phyloP scores from a whole-genome alignment of 1,139 yeast genomes.

The Saccharomyces hybrid region DNA sequence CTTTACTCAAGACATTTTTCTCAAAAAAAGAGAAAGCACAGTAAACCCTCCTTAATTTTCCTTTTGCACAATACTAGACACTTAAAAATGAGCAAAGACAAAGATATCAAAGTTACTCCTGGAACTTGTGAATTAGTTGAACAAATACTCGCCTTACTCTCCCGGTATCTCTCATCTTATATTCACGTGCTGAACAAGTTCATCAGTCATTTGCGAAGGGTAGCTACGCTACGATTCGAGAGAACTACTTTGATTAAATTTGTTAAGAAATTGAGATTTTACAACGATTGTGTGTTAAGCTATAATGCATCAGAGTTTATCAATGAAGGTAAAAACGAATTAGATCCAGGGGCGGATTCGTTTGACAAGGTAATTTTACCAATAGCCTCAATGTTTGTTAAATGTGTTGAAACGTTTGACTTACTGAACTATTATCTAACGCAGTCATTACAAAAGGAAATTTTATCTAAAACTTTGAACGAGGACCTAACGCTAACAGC shows the following conservation, averaged over 20 bases:
- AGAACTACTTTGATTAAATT: constrained; percentile 31
- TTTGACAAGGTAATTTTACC: constrained; percentile 12
- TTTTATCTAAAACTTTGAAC: constrained; percentile 31
- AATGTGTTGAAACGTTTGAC: constrained; percentile 27
- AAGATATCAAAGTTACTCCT: background rate
- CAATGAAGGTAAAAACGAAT: constrained; percentile 4
- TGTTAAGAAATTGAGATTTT: constrained; percentile 31
- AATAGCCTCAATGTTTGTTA: constrained; percentile 22
- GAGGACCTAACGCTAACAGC: constrained; percentile 22
- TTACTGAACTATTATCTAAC: constrained; percentile 28
- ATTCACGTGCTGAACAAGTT: constrained; percentile 28
- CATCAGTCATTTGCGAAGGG: constrained; percentile 28
- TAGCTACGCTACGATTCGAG: constrained; percentile 27
- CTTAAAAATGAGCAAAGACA: background rate
- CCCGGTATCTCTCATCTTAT: constrained; percentile 25
- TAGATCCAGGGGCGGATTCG: background rate
- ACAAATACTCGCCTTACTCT: constrained; percentile 14
- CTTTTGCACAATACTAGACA: background rate
- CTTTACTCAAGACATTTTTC: background rate
- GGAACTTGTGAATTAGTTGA: background rate
- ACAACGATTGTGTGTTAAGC: constrained; percentile 22
- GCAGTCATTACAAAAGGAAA: constrained; percentile 30
- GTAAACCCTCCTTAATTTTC: background rate
- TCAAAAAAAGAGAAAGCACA: background rate
- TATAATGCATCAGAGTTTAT: constrained; percentile 10